Conservation (phyloP, 352 stramenopile genomes). For the Plasmopara muralis region DNA sequence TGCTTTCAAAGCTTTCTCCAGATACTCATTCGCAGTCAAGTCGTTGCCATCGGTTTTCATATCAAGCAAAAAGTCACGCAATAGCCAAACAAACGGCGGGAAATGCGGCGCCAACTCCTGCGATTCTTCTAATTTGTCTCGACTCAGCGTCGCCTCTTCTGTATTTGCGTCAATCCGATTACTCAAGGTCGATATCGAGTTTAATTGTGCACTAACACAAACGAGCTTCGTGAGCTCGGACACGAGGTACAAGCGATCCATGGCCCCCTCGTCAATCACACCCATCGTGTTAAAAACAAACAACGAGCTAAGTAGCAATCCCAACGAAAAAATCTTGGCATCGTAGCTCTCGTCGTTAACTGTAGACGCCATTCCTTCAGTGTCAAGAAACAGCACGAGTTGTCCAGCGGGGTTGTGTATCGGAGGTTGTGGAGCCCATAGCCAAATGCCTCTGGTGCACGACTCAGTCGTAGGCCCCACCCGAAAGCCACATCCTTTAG, state of each 20-base stretch:
- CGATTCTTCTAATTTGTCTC: slow-evolving; percentile 40
- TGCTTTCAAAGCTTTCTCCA: slow-evolving; percentile 66
- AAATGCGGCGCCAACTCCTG: slow-evolving; percentile 65
- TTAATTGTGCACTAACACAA: slow-evolving; percentile 45
- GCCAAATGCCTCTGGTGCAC: slow-evolving; percentile 81
- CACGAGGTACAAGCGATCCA: slow-evolving; percentile 79
- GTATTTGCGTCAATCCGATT: slow-evolving; percentile 5
- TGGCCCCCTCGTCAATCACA: slow-evolving; percentile 82
- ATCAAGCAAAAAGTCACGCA: slow-evolving; percentile 79
- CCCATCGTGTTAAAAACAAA: slow-evolving; percentile 88
- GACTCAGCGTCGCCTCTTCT: slow-evolving; percentile 16
- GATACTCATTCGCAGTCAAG: slow-evolving; percentile 64
- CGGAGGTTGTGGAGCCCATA: slow-evolving; percentile 58
- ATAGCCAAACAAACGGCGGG: slow-evolving; percentile 74
- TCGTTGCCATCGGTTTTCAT: slow-evolving; percentile 56
- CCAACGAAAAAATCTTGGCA: slow-evolving; percentile 83
- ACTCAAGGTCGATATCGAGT: not conserved
- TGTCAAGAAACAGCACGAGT: slow-evolving; percentile 78
- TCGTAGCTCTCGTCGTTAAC: slow-evolving; percentile 86
- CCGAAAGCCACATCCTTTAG: slow-evolving; percentile 36
- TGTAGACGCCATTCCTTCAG: slow-evolving; percentile 75
- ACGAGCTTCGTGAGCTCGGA: slow-evolving; percentile 83
- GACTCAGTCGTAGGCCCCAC: slow-evolving; percentile 81
- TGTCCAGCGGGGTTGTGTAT: slow-evolving; percentile 54
- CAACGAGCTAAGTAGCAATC: slow-evolving; percentile 68